Base-by-base conservation (phyloP, 257 asterid genomes). In the Catharanthus roseus region DNA sequence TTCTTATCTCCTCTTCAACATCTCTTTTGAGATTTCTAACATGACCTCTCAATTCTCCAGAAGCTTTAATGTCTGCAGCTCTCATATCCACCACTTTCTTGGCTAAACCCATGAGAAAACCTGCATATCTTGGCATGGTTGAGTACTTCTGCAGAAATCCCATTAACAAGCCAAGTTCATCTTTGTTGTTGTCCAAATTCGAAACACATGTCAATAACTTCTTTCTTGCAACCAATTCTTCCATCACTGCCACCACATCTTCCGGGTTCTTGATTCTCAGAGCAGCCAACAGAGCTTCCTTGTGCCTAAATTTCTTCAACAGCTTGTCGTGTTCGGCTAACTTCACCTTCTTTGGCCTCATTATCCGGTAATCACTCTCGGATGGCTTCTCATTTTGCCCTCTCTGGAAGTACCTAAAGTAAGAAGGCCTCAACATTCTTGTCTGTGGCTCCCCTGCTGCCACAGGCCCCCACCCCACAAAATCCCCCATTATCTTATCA, bases 141-240 rank as follows among this genome's bases (percentile, higher is more conserved):
- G 91, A 85, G 74, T 86, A 78, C 79, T 84, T 91, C 82, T 91
- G 99, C 63, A 95, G 77, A 84, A 91, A 89, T 38, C 79, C 82
- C 79, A 95, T 3, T 64, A 95, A 54, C 79, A 87, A 74, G 1
- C 82, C 92, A 9, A 95, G 86, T 85, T 95, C 97, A 21, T 81
- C 86, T n/a, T n/a, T n/a, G n/a, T n/a, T n/a, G 0, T 15, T 36
- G 23, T 89, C 97, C 85, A 95, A 75, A 84, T 87, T 91, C 1
- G 86, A 76, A 21, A 89, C 85, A 45, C 95, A 84, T 70, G 51
- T 85, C 77, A 89, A 60, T 85, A 95, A 70, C 85, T 88, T 95
- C 87, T 84, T 87, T 65, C 97, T 75, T 5, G 93, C 95, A 19
- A 95, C 89, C 80, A 95, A 76, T 65, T 95, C 99, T 87, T 95